phyloP scores from a whole-genome alignment of 208 protist genomes.

The Trypanosoma congolense region DNA sequence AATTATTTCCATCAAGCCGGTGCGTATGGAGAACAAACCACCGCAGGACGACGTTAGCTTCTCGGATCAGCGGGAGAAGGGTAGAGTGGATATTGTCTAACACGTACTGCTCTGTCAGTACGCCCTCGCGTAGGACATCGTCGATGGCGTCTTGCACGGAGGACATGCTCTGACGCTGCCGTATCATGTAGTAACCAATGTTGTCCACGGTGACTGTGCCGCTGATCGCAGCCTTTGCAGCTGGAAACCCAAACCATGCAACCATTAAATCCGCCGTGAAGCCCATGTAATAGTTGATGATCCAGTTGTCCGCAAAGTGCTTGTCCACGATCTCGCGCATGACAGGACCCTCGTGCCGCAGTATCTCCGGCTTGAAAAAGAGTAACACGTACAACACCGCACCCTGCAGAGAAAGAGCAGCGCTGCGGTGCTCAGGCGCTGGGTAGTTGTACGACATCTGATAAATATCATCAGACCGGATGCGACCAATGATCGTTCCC shows the following conservation, averaged over 20 bases:
- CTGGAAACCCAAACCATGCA: slow-evolving; percentile 91
- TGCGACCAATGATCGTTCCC: slow-evolving; percentile 87
- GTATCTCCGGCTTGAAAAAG: slow-evolving; percentile 94
- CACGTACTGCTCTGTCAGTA: slow-evolving; percentile 92
- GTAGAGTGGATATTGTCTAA: slow-evolving; percentile 85
- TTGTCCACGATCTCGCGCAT: slow-evolving; percentile 99
- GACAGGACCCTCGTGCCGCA: slow-evolving; percentile 80
- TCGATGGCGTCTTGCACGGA: slow-evolving; percentile 34
- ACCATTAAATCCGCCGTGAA: slow-evolving; percentile 91
- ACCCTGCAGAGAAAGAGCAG: slow-evolving; percentile 91
- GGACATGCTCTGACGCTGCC: slow-evolving; percentile 38
- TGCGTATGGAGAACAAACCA: slow-evolving; percentile 93
- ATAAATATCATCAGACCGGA: slow-evolving; percentile 96
- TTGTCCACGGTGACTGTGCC: slow-evolving; percentile 83
- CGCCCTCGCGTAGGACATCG: slow-evolving; percentile 75
- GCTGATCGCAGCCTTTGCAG: slow-evolving; percentile 87
- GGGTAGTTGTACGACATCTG: slow-evolving; percentile 89
- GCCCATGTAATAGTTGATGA: slow-evolving; percentile 97
- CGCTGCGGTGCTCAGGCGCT: slow-evolving; percentile 91
- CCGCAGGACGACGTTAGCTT: slow-evolving; percentile 93
- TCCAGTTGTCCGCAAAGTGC: slow-evolving; percentile 98
- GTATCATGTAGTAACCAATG: slow-evolving; percentile 61
- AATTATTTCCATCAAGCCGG: slow-evolving; percentile 11
- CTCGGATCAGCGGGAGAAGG: slow-evolving; percentile 86
- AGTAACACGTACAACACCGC: slow-evolving; percentile 96